These are phyloP conservation scores for Euphrasia arctica DNA, from an alignment of 305 asterid species.

Conservation along the genomic window DNA sequence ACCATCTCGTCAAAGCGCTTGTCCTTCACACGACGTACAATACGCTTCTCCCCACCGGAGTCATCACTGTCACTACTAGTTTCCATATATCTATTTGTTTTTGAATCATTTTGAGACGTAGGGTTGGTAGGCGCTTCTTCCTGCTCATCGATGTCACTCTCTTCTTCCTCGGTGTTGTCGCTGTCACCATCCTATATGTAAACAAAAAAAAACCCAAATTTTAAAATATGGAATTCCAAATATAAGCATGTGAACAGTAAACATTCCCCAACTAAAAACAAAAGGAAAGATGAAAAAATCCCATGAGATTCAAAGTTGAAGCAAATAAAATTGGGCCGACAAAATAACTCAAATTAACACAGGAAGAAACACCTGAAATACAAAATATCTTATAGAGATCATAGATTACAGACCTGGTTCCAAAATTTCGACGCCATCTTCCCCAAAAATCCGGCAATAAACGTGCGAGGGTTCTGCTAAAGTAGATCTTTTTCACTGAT, in stretches of 20 bases:
- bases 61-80: slow-evolving; percentile 70
- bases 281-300: background rate
- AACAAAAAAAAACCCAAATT: background rate
- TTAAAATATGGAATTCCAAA: background rate
- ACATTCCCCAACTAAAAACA: background rate
- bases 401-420: slow-evolving; percentile 48
- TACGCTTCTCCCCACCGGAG: slow-evolving; percentile 61
- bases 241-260: background rate
- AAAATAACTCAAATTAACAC: background rate
- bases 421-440: slow-evolving; percentile 64
- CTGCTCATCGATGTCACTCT: slow-evolving; percentile 45
- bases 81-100: slow-evolving; percentile 45
- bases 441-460: slow-evolving; percentile 1
- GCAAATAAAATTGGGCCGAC: background rate
- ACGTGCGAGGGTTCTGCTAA: slow-evolving; percentile 6
- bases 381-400: background rate
- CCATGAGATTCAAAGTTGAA: background rate
- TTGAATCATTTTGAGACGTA: slow-evolving; percentile 27
- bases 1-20: slow-evolving; percentile 86
- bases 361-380: background rate
- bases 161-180: slow-evolving; percentile 74
- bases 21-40: slow-evolving; percentile 76
- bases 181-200: slow-evolving; percentile 61
- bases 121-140: slow-evolving; percentile 46
- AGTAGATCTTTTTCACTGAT: background rate